These are phyloP conservation scores for Glomus cerebriforme DNA, from an alignment of 192 early-diverging fungal species.

Conservation along the genomic window DNA sequence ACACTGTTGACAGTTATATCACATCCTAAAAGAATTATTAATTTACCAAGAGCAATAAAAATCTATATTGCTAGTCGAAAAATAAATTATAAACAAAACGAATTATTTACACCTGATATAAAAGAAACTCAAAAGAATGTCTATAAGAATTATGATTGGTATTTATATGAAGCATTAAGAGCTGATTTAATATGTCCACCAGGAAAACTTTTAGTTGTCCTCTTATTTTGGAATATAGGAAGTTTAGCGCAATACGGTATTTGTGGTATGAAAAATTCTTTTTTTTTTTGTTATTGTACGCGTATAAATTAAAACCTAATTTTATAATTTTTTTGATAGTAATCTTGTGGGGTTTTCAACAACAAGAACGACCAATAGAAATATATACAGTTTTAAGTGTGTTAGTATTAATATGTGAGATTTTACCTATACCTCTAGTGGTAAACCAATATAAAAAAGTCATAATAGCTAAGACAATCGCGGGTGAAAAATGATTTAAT, in stretches of 20 bases:
- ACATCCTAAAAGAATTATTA: slow-evolving; percentile 27
- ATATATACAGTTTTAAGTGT: slow-evolving; percentile 1
- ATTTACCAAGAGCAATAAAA: slow-evolving; percentile 23
- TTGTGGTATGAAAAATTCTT: neutral
- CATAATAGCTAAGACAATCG: neutral
- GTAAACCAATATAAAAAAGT: slow-evolving; percentile 5
- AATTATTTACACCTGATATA: neutral
- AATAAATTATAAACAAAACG: neutral
- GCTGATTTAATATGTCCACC: slow-evolving; percentile 25
- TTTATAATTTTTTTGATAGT: neutral
- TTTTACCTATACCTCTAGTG: slow-evolving; percentile 18
- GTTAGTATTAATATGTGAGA: slow-evolving; percentile 6
- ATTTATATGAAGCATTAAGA: slow-evolving; percentile 16
- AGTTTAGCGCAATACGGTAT: slow-evolving; percentile 29
- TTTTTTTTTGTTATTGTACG: neutral
- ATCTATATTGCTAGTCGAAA: slow-evolving; percentile 19
- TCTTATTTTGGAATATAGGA: slow-evolving; percentile 28
- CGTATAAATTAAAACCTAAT: neutral
- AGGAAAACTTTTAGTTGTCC: neutral
- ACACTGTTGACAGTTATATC: slow-evolving; percentile 11
- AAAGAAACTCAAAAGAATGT: slow-evolving; percentile 19
- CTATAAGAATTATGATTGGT: slow-evolving; percentile 28
- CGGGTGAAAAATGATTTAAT: neutral
- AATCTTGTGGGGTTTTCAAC: slow-evolving; percentile 20
- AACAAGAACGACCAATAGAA: slow-evolving; percentile 7